These are phyloP conservation scores for Chalciporus pseudorubinellus DNA, from an alignment of 768 basidiomycete species.

Conservation along the genomic window DNA sequence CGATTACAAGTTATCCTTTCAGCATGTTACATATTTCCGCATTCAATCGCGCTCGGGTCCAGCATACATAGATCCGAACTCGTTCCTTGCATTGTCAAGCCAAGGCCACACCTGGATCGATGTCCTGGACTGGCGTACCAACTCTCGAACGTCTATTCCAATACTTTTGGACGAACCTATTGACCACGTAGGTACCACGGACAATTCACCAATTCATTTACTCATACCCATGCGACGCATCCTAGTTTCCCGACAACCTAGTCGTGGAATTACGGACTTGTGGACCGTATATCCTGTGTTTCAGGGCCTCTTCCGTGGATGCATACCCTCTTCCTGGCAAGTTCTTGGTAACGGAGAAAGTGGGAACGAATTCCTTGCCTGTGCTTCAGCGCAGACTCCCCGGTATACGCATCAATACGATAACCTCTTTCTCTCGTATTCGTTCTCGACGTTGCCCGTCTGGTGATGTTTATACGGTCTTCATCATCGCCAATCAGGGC, in stretches of 20 bases:
- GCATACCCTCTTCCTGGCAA: too few relatives aligned
- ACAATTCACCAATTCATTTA: neutral
- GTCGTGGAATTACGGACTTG: conserved; percentile 24
- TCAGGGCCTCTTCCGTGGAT: too few relatives aligned
- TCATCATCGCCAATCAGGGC: conserved; percentile 37
- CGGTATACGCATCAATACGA: conserved; percentile 33
- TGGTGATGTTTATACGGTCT: conserved; percentile 35
- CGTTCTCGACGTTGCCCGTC: conserved; percentile 25
- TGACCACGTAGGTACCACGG: neutral
- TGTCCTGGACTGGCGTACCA: too few relatives aligned
- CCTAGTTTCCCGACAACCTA: conserved; percentile 16
- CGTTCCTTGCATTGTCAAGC: conserved; percentile 30
- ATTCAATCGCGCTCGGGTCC: neutral
- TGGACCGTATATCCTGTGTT: too few relatives aligned
- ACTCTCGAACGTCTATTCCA: too few relatives aligned
- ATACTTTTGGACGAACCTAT: neutral
- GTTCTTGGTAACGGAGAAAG: too few relatives aligned
- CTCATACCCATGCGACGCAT: neutral
- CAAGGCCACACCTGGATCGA: conserved; percentile 18
- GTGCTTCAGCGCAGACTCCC: conserved; percentile 8
- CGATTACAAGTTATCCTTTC: conserved; percentile 1
- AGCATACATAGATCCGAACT: conserved; percentile 33
- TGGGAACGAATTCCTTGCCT: too few relatives aligned
- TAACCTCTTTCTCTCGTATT: conserved; percentile 39
- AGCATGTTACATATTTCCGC: conserved; percentile 4